phyloP scores from a whole-genome alignment of 2,329 filamentous ascomycete genomes.

The Aquanectria penicillioides region DNA sequence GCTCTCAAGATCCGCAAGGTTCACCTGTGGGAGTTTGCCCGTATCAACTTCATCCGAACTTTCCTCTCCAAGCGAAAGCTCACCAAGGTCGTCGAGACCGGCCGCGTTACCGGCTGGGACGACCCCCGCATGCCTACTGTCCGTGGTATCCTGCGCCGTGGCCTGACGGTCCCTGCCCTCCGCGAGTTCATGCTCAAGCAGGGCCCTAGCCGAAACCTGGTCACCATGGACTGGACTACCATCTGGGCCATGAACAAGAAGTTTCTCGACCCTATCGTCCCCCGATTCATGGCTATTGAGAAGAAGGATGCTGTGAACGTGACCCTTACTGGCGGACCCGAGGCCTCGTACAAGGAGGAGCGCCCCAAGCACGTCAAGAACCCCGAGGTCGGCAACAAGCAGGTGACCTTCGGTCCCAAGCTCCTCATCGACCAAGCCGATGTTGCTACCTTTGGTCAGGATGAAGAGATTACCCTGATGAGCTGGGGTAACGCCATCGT shows the following conservation, averaged over 20 bases:
- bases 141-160: conserved; percentile 79
- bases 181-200: conserved; percentile 88
- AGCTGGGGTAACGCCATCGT: conserved; percentile 94
- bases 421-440: conserved; percentile 89
- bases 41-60: conserved; percentile 85
- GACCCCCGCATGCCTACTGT: conserved; percentile 89
- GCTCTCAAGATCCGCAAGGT: conserved; percentile 79
- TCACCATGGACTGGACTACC: conserved; percentile 83
- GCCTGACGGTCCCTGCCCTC: conserved; percentile 81
- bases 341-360: conserved; percentile 72
- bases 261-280: conserved; percentile 80
- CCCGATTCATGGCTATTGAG: conserved; percentile 78
- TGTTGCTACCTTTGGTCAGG: conserved; percentile 79
- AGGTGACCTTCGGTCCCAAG: conserved; percentile 79
- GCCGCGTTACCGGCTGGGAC: conserved; percentile 85
- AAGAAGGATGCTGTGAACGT: conserved; percentile 78
- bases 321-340: conserved; percentile 72
- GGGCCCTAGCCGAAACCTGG: conserved; percentile 84
- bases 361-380: conserved; percentile 94
- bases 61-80: conserved; percentile 89
- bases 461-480: conserved; percentile 96
- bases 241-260: conserved; percentile 83
- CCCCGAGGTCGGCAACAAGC: conserved; percentile 83
- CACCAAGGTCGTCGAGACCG: conserved; percentile 81
- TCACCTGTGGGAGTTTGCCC: conserved; percentile 86